phyloP scores from a whole-genome alignment of 129 eudicot species.

The Artemisia tridentata region DNA sequence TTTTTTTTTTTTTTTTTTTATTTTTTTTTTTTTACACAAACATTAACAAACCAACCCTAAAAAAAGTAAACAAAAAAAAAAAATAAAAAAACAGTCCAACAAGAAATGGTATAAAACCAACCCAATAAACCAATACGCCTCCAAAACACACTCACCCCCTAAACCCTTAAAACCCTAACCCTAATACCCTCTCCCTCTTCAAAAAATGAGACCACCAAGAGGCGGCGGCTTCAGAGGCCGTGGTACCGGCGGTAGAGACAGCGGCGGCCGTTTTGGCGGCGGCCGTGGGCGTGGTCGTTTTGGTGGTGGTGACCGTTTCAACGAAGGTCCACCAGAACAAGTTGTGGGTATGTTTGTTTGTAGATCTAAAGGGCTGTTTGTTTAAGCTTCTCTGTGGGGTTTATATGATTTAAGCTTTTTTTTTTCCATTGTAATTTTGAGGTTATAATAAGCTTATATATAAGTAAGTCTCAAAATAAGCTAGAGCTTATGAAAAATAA shows the following conservation, averaged over 20 bases:
- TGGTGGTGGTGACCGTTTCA: slow-evolving; percentile 32
- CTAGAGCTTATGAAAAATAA: too few relatives aligned
- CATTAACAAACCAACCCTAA: not conserved
- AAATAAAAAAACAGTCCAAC: not conserved
- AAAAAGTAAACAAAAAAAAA: not conserved
- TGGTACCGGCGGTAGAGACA: slow-evolving; percentile 33
- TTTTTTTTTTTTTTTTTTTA: too few relatives aligned
- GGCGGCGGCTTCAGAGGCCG: slow-evolving; percentile 53
- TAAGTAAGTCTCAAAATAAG: too few relatives aligned
- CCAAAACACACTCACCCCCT: not conserved
- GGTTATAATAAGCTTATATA: not conserved
- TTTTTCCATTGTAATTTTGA: too few relatives aligned
- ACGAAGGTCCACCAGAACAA: slow-evolving; percentile 65
- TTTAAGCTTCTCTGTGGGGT: too few relatives aligned
- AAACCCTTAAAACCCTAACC: slow-evolving; percentile 42
- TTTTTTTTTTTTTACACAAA: too few relatives aligned
- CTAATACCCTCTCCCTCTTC: slow-evolving; percentile 36
- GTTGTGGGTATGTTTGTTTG: slow-evolving; percentile 43
- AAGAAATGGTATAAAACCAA: slow-evolving; percentile 18
- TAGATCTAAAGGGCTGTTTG: not conserved
- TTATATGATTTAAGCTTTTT: not conserved
- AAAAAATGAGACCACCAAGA: slow-evolving; percentile 61
- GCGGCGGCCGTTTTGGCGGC: slow-evolving; percentile 50
- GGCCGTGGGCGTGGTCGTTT: slow-evolving; percentile 32
- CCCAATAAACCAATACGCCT: not conserved